Evolutionary conservation across 2,329 filamentous ascomycete species (phyloP).

Genomic region (Lomentospora prolificans): DNA sequence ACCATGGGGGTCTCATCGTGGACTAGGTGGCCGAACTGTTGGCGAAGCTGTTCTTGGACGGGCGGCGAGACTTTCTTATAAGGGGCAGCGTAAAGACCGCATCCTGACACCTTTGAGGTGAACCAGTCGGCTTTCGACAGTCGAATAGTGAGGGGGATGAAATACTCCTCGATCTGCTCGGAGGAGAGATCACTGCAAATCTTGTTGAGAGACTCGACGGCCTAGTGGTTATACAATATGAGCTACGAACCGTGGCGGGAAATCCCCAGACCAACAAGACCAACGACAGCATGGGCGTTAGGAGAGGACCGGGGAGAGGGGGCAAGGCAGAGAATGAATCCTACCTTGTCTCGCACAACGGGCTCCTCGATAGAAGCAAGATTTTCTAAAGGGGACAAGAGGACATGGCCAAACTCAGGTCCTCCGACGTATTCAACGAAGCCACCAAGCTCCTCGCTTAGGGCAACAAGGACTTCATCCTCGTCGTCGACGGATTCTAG

Average conservation of each 20-base stretch:
- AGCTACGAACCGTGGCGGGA: background rate
- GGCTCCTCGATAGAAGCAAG: constrained; percentile 97
- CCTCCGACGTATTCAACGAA: constrained; percentile 98
- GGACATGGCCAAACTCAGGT: constrained; percentile 85
- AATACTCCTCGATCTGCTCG: constrained; percentile 92
- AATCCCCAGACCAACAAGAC: background rate
- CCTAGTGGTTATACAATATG: constrained; percentile 46
- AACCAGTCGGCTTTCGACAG: constrained; percentile 99
- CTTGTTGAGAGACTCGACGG: constrained; percentile 98
- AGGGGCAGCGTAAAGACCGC: constrained; percentile 85
- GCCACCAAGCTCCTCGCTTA: constrained; percentile 91
- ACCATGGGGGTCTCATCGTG: constrained; percentile 99
- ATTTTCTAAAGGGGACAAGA: constrained; percentile 94
- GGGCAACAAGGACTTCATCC: constrained; percentile 91
- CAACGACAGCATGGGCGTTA: background rate
- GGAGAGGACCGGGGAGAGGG: background rate
- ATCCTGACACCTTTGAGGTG: constrained; percentile 97
- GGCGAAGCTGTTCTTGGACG: constrained; percentile 84
- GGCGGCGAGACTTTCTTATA: constrained; percentile 83
- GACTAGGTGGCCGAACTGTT: constrained; percentile 86
- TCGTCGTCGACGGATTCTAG: constrained; percentile 98
- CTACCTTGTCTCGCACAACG: constrained; percentile 92
- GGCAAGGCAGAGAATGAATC: constrained; percentile 15
- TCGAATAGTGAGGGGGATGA: constrained; percentile 89
- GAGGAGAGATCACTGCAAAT: constrained; percentile 89